These are phyloP conservation scores for Porcisia hertigi DNA, from an alignment of 208 protist genomes.

Conservation along the genomic window DNA sequence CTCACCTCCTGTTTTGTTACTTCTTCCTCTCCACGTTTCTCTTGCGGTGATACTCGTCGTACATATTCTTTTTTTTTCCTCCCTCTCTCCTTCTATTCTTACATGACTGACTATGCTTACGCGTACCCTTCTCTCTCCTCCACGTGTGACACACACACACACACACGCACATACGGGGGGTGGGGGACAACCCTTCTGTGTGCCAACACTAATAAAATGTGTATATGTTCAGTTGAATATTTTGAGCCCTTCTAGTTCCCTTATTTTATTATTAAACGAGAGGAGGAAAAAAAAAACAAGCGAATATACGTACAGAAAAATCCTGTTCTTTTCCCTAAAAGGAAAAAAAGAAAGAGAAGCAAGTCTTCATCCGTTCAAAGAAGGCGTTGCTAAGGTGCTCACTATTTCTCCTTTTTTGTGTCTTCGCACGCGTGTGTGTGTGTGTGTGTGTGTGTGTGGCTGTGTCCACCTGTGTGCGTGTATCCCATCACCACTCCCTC, in stretches of 20 bases:
- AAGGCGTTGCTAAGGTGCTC: background rate
- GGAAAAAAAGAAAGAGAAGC: background rate
- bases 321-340: background rate
- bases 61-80: background rate
- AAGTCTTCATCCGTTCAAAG: background rate
- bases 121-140: background rate
- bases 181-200: background rate
- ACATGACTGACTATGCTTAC: background rate
- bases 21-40: background rate
- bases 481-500: background rate
- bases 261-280: background rate
- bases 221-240: background rate
- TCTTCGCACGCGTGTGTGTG: background rate
- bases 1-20: background rate
- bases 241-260: background rate
- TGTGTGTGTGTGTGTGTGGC: conserved; percentile 2
- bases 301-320: background rate
- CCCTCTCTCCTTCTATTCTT: background rate
- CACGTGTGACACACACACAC: too few species aligned
- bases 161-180: too few species aligned
- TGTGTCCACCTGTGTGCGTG: background rate
- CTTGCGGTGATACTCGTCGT: too few species aligned
- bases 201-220: background rate
- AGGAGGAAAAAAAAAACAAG: background rate
- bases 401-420: background rate